Base-by-base conservation (phyloP, 1,139 yeast species). In the Suhomyces terraborum region DNA sequence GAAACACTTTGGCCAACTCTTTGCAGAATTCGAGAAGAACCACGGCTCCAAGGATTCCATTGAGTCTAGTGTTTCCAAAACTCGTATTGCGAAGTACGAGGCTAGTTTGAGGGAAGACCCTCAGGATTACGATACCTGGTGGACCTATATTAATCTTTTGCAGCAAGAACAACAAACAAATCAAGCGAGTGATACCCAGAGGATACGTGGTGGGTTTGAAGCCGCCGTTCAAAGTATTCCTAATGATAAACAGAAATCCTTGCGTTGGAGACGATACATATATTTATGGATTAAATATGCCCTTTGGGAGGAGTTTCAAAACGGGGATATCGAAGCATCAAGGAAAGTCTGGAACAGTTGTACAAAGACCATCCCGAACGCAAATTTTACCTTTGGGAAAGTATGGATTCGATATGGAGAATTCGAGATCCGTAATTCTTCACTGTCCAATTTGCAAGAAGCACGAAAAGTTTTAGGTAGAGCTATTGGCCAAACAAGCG, bases 381-480 rank as follows among this genome's bases (percentile, higher is more conserved):
- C 71, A 37, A 42, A 52, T 2, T 81, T 88, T 50, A 77, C 88
- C 0, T 85, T 87, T 56, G 82, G 82, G 5, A 85, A 86, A 48
- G 55, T 85, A 2, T 91, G 97, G 97, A 72, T 80, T 4, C 62
- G 74, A 46, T 82, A 64, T 59, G 83, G 89, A 3, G 77, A 87
- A 43, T 89, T 85, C 65, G 94, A 88, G 58, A 62, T 89, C 4
- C 72, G 98, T 27, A 80, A 81, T 29, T 55, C 55, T 14, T 54
- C 67, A 1, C 45, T 37, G 3, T 57, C 53, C 8, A 62, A 61
- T 28, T 45, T 87, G 8, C 25, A 61, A 0, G 59, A 60, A 6
- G 89, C 93, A 2, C 70, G 98, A 25, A 84, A 81, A 58, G 64
- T 85, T 1, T 61, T 89, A 17, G 97, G 98, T 0, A 69, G 75